Evolutionary conservation across 108 stramenopile species (phyloP).

Genomic region (Nitzschia sp.): DNA sequence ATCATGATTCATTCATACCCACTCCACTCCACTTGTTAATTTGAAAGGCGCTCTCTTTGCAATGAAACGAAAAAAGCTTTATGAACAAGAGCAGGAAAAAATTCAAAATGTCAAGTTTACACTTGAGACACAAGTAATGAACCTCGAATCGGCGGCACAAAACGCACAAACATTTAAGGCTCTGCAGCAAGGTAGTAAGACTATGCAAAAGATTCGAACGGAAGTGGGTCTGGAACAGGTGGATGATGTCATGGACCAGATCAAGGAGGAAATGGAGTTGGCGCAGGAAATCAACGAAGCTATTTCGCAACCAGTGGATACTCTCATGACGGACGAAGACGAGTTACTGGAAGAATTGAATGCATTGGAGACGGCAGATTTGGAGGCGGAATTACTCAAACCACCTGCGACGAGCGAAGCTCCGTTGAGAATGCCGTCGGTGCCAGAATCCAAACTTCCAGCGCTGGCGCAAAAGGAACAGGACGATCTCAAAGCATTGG

Average conservation of each 20-base stretch:
- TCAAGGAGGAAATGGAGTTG: slow-evolving; percentile 93
- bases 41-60: slow-evolving; percentile 88
- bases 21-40: slow-evolving; percentile 5
- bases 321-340: slow-evolving; percentile 83
- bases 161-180: slow-evolving; percentile 95
- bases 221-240: slow-evolving; percentile 93
- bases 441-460: slow-evolving; percentile 64
- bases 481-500: slow-evolving; percentile 83
- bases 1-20: no score
- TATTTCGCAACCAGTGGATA: slow-evolving; percentile 85
- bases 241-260: slow-evolving; percentile 95
- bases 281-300: slow-evolving; percentile 88
- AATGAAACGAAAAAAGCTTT: slow-evolving; percentile 97
- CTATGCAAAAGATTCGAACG: slow-evolving; percentile 87
- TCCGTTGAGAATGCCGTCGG: slow-evolving; percentile 54
- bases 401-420: slow-evolving; percentile 45
- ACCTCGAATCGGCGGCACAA: slow-evolving; percentile 92
- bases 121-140: slow-evolving; percentile 93
- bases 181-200: slow-evolving; percentile 85
- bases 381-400: slow-evolving; percentile 78
- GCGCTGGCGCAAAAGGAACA: slow-evolving; percentile 80
- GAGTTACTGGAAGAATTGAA: slow-evolving; percentile 91
- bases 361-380: slow-evolving; percentile 83
- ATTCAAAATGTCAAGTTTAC: slow-evolving; percentile 95
- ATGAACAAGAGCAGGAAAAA: slow-evolving; percentile 95